Evolutionary conservation across 495 filamentous ascomycete genomes (phyloP).

Genomic region (Cudoniella acicularis): DNA sequence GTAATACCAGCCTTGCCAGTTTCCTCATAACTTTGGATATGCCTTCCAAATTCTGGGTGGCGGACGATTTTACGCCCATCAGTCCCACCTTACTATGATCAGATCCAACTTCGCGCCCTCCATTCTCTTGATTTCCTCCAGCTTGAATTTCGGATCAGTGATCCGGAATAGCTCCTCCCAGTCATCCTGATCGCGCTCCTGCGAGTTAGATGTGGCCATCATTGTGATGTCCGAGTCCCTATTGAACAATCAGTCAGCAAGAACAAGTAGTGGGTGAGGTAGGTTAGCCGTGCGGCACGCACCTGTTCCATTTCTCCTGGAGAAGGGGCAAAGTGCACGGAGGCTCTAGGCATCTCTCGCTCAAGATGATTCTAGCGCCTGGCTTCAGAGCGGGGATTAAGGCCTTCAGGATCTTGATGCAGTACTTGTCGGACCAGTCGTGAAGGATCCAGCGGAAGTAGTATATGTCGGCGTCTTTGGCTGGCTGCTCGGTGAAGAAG

Average conservation of each 20-base stretch:
- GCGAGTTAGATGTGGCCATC: slow-evolving; percentile 32
- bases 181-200: slow-evolving; percentile 30
- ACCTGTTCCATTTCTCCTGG: neutral
- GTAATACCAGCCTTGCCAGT: neutral
- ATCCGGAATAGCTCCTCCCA: slow-evolving; percentile 30
- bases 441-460: slow-evolving; percentile 53
- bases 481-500: slow-evolving; percentile 50
- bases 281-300: neutral
- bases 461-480: slow-evolving; percentile 50
- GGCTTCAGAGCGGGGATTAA: slow-evolving; percentile 13
- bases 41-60: neutral
- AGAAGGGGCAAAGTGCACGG: neutral
- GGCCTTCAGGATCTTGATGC: slow-evolving; percentile 41
- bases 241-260: neutral
- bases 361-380: neutral
- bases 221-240: slow-evolving; percentile 37
- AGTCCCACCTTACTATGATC: slow-evolving; percentile 7
- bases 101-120: slow-evolving; percentile 22
- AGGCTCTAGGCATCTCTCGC: neutral
- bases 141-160: slow-evolving; percentile 28
- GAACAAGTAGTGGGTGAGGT: neutral
- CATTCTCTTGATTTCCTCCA: slow-evolving; percentile 25
- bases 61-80: neutral
- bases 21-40: neutral
- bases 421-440: slow-evolving; percentile 54